These are phyloP conservation scores for Fomitopsis pinicola DNA, from an alignment of 1,284 basidiomycete genomes.

Conservation along the genomic window DNA sequence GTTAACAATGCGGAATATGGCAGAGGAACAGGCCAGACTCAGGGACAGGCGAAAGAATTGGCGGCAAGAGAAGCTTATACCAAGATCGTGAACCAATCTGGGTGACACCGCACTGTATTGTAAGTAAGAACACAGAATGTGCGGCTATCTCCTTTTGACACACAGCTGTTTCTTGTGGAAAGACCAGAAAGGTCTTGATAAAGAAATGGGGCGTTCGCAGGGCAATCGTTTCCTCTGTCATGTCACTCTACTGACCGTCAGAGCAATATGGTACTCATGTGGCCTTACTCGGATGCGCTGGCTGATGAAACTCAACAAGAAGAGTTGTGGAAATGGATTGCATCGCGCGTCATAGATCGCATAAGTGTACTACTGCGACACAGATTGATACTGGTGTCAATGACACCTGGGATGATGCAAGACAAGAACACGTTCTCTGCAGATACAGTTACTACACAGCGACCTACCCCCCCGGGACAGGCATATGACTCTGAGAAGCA, in stretches of 20 bases:
- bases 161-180: background rate
- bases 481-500: no score
- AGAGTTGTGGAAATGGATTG: no score
- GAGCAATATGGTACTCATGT: background rate
- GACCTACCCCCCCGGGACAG: no score
- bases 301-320: background rate
- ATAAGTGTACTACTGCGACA: no score
- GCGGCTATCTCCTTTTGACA: background rate
- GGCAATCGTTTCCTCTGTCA: background rate
- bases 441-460: no score
- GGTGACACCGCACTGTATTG: background rate
- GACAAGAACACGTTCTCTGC: no score
- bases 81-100: background rate
- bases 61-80: constrained; percentile 3
- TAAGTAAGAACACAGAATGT: background rate
- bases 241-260: background rate
- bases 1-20: constrained; percentile 2
- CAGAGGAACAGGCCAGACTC: background rate
- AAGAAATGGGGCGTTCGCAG: background rate
- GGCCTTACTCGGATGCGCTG: background rate
- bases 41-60: constrained; percentile 6
- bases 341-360: no score
- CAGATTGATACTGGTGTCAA: no score
- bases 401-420: no score
- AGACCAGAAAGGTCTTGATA: background rate